Conservation (phyloP, 2,329 filamentous ascomycete species). For the Lasiodiplodia sp. region DNA sequence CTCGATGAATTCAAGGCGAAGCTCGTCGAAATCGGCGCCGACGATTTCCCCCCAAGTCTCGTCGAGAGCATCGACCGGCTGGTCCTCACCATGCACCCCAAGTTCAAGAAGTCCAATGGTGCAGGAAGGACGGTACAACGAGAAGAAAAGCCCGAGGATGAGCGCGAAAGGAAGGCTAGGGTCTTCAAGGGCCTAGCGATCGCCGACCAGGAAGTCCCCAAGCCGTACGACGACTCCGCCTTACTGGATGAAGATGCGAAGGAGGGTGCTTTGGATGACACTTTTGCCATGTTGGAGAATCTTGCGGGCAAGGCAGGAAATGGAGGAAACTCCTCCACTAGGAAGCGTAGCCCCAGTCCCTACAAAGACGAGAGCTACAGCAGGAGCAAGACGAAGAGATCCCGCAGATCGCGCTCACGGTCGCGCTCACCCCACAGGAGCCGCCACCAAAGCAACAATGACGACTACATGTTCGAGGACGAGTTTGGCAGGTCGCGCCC, state of each 20-base stretch:
- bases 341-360: conserved; percentile 68
- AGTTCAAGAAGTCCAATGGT: conserved; percentile 70
- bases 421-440: conserved; percentile 48
- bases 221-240: conserved; percentile 55
- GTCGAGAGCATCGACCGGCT: conserved; percentile 91
- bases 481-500: conserved; percentile 62
- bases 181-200: conserved; percentile 92
- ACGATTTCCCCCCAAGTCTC: conserved; percentile 78
- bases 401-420: conserved; percentile 57
- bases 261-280: conserved; percentile 84
- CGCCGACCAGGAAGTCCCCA: conserved; percentile 74
- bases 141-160: conserved; percentile 52
- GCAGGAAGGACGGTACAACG: conserved; percentile 40
- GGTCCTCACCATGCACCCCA: conserved; percentile 88
- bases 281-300: conserved; percentile 87
- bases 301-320: conserved; percentile 72
- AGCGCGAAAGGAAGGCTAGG: conserved; percentile 75
- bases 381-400: conserved; percentile 51
- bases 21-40: conserved; percentile 78
- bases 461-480: conserved; percentile 64
- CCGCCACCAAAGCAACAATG: conserved; percentile 52
- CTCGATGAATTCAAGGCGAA: conserved; percentile 77
- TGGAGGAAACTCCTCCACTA: conserved; percentile 55
- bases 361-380: conserved; percentile 54
- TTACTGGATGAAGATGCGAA: conserved; percentile 47